phyloP scores from a whole-genome alignment of 192 early-diverging fungal species.

The Mortierella claussenii region DNA sequence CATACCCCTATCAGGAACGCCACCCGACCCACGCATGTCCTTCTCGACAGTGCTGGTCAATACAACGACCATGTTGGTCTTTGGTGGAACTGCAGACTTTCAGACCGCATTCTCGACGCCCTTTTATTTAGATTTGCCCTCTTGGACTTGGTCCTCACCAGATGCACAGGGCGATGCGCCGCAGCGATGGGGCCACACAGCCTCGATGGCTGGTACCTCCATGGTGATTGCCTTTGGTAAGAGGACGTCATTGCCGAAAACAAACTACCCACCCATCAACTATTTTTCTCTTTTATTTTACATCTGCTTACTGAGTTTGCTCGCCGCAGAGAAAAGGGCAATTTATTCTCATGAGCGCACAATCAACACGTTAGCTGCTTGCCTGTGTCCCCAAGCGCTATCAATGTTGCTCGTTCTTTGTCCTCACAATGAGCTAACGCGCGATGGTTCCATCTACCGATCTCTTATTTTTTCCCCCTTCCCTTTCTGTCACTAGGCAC shows the following conservation, averaged over 20 bases:
- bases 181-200: slow-evolving; percentile 38
- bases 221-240: slow-evolving; percentile 52
- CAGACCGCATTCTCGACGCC: slow-evolving; percentile 8
- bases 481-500: slow-evolving; percentile 9
- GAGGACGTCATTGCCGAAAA: not conserved
- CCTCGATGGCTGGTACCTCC: slow-evolving; percentile 29
- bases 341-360: too few species aligned
- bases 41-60: slow-evolving; percentile 44
- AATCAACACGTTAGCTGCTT: too few species aligned
- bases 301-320: too few species aligned
- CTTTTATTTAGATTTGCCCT: slow-evolving; percentile 33
- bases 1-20: slow-evolving; percentile 8
- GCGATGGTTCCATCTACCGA: not conserved
- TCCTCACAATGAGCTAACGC: not conserved
- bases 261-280: not conserved
- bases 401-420: too few species aligned
- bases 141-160: slow-evolving; percentile 51
- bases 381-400: too few species aligned
- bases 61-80: slow-evolving; percentile 38
- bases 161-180: slow-evolving; percentile 29
- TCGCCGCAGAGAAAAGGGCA: too few species aligned
- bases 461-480: not conserved
- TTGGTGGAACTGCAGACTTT: slow-evolving; percentile 36
- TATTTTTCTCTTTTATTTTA: too few species aligned
- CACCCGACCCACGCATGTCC: slow-evolving; percentile 48